Conservation (phyloP, 192 early-diverging fungal species). For the Coemansia sp. region DNA sequence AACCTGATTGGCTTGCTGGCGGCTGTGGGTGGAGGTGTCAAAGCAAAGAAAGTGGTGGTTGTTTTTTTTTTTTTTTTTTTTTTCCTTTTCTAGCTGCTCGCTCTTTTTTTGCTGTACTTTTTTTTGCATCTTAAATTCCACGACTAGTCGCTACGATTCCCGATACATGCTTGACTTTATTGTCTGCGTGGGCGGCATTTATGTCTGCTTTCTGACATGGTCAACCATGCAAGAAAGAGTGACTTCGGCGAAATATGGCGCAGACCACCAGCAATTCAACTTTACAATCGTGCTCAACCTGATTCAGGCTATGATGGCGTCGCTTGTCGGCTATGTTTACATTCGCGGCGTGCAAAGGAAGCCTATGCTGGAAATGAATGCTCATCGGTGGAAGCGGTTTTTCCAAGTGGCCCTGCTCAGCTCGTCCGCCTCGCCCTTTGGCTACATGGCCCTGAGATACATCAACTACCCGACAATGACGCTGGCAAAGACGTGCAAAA, state of each 20-base stretch:
- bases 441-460: slow-evolving; percentile 87
- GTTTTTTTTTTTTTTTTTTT: too few species aligned
- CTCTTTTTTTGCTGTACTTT: not conserved
- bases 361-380: slow-evolving; percentile 40
- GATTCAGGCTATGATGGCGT: slow-evolving; percentile 77
- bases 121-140: not conserved
- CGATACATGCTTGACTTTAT: slow-evolving; percentile 59
- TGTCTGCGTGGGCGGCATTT: slow-evolving; percentile 79
- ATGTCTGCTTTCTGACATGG: slow-evolving; percentile 96
- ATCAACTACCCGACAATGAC: slow-evolving; percentile 98
- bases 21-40: not conserved
- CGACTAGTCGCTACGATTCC: not conserved
- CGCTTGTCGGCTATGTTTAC: slow-evolving; percentile 75
- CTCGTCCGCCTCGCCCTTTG: slow-evolving; percentile 82
- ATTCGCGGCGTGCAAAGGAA: slow-evolving; percentile 56
- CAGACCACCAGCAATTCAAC: slow-evolving; percentile 66
- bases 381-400: slow-evolving; percentile 61
- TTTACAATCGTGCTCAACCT: slow-evolving; percentile 92
- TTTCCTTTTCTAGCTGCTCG: not conserved
- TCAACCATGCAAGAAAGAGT: slow-evolving; percentile 92
- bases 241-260: slow-evolving; percentile 76
- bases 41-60: not conserved
- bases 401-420: slow-evolving; percentile 73
- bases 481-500: slow-evolving; percentile 93
- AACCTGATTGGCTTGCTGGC: not conserved